Conservation (phyloP, 2,329 filamentous ascomycete species). For the Botryotinia calthae region DNA sequence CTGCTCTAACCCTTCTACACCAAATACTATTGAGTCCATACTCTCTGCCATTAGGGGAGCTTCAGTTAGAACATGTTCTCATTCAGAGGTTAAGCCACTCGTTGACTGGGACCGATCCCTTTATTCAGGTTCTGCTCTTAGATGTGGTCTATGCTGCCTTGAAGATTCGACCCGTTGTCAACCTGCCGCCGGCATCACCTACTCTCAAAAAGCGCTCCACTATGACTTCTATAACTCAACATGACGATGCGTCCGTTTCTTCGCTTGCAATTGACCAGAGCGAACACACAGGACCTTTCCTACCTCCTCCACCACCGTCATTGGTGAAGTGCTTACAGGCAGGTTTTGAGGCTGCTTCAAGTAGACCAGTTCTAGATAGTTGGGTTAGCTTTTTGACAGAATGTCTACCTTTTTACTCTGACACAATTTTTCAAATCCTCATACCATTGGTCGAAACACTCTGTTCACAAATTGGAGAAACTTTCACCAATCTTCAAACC, state of each 20-base stretch:
- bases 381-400: conserved; percentile 87
- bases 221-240: conserved; percentile 20
- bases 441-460: conserved; percentile 89
- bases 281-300: conserved; percentile 42
- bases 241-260: conserved; percentile 38
- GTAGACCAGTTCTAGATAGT: conserved; percentile 77
- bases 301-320: conserved; percentile 60
- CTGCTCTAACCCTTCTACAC: conserved; percentile 66
- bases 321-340: conserved; percentile 82
- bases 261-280: conserved; percentile 44
- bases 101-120: conserved; percentile 60
- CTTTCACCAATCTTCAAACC: conserved; percentile 67
- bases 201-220: conserved; percentile 33
- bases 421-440: conserved; percentile 83
- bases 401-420: conserved; percentile 78
- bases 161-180: conserved; percentile 52
- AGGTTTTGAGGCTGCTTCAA: conserved; percentile 72
- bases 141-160: conserved; percentile 75
- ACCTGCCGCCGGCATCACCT: conserved; percentile 30
- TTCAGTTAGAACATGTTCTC: conserved; percentile 68
- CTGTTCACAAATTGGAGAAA: conserved; percentile 70
- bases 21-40: conserved; percentile 66
- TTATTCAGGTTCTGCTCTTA: conserved; percentile 73
- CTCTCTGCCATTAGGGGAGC: conserved; percentile 54
- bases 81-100: conserved; percentile 65